These are phyloP conservation scores for Claviceps digitariae DNA, from an alignment of 2,329 filamentous ascomycete genomes.

Conservation along the genomic window DNA sequence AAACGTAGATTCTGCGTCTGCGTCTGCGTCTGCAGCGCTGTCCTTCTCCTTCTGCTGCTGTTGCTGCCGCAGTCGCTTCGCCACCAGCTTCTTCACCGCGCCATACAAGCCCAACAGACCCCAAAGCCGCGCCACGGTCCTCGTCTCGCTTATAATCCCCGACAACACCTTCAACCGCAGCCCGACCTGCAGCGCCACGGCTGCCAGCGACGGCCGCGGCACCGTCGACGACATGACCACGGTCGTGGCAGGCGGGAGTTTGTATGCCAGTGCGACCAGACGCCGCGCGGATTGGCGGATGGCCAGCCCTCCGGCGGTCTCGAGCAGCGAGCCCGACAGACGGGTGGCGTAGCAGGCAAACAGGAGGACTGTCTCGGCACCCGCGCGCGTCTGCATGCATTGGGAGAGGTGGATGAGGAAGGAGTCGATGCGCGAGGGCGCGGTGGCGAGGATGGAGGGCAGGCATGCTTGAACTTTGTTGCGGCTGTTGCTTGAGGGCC, in stretches of 20 bases:
- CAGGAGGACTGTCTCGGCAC: slow-evolving; percentile 57
- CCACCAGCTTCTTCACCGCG: slow-evolving; percentile 41
- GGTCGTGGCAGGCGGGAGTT: slow-evolving; percentile 36
- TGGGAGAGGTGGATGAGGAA: slow-evolving; percentile 44
- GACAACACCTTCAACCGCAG: slow-evolving; percentile 46
- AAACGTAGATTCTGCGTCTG: slow-evolving; percentile 19
- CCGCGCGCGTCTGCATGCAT: slow-evolving; percentile 52
- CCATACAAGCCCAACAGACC: slow-evolving; percentile 60
- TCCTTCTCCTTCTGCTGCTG: slow-evolving; percentile 13
- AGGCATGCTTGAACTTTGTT: slow-evolving; percentile 4
- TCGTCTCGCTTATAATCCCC: slow-evolving; percentile 52
- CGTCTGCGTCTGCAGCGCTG: slow-evolving; percentile 17
- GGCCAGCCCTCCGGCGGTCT: slow-evolving; percentile 40
- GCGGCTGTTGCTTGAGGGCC: slow-evolving; percentile 1
- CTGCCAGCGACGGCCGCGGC: slow-evolving; percentile 24
- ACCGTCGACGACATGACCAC: slow-evolving; percentile 27
- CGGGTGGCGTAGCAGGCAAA: slow-evolving; percentile 55
- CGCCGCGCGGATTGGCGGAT: slow-evolving; percentile 38
- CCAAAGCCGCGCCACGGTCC: slow-evolving; percentile 66
- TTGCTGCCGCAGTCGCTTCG: slow-evolving; percentile 5
- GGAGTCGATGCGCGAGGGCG: slow-evolving; percentile 27
- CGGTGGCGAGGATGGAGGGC: slow-evolving; percentile 7
- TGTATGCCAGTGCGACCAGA: slow-evolving; percentile 37
- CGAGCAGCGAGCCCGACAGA: slow-evolving; percentile 36
- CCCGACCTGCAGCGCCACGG: slow-evolving; percentile 34